Conservation (phyloP, 2,329 filamentous ascomycete species). For the Clarireedia monteithiana region DNA sequence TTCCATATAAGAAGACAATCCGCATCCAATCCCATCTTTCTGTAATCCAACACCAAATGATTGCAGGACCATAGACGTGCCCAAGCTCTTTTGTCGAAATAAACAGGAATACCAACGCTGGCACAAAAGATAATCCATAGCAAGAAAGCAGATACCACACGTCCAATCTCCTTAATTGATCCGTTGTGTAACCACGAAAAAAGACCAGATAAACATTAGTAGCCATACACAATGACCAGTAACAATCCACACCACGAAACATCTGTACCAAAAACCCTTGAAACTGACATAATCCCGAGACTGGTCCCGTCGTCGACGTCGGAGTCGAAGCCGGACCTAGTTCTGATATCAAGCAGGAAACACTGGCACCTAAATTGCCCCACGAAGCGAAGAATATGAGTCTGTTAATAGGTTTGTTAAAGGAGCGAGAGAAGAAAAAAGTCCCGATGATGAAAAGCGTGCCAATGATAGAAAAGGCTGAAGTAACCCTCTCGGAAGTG, state of each 20-base stretch:
- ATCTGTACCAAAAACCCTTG: constrained; percentile 77
- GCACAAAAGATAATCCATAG: constrained; percentile 46
- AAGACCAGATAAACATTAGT: constrained; percentile 52
- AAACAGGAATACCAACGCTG: constrained; percentile 43
- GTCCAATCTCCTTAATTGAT: constrained; percentile 43
- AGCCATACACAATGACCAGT: constrained; percentile 51
- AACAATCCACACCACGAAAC: constrained; percentile 46
- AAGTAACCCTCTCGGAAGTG: constrained; percentile 30
- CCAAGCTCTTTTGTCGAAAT: constrained; percentile 29
- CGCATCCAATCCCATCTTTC: constrained; percentile 61
- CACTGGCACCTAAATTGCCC: constrained; percentile 48
- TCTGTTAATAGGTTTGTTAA: constrained; percentile 51
- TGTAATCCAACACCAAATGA: constrained; percentile 73
- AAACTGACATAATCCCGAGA: constrained; percentile 45
- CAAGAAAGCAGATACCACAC: constrained; percentile 43
- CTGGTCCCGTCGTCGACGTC: not conserved
- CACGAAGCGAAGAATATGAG: constrained; percentile 51
- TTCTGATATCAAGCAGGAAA: constrained; percentile 46
- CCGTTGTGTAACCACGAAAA: constrained; percentile 42
- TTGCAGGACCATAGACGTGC: constrained; percentile 30
- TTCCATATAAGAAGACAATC: constrained; percentile 64
- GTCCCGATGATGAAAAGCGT: constrained; percentile 46
- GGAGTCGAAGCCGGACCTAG: constrained; percentile 27
- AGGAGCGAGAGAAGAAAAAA: constrained; percentile 39
- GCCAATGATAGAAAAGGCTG: constrained; percentile 42